These are phyloP conservation scores for Aristolochia californica DNA, from an alignment of 164 flowering plant genomes.

Conservation along the genomic window DNA sequence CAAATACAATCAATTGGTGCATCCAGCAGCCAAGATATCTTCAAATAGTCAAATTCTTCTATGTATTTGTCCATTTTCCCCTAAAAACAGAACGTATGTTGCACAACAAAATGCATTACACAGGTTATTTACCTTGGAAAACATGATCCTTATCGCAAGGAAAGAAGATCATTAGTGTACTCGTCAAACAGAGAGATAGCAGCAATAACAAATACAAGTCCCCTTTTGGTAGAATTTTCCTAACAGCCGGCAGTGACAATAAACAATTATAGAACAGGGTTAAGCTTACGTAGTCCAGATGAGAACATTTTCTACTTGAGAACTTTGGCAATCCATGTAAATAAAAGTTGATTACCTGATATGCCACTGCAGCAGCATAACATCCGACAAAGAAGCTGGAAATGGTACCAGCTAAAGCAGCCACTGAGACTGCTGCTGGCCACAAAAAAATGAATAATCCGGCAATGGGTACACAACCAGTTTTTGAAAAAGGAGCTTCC, in stretches of 20 bases:
- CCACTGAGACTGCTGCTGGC: constrained; percentile 23
- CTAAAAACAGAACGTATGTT: background rate
- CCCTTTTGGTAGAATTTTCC: constrained; percentile 32
- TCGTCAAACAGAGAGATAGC: constrained; percentile 27
- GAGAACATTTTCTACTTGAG: no score
- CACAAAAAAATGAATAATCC: constrained; percentile 28
- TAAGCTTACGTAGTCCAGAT: background rate
- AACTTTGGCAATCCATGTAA: background rate
- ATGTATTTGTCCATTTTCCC: no score
- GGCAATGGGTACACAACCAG: constrained; percentile 35
- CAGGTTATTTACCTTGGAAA: constrained; percentile 26
- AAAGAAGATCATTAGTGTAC: constrained; percentile 30
- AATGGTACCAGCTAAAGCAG: constrained; percentile 14
- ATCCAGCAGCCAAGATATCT: background rate
- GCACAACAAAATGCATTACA: background rate
- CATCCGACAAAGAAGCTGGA: constrained; percentile 25
- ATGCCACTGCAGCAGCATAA: constrained; percentile 29
- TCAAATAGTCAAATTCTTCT: background rate
- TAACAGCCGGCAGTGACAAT: background rate
- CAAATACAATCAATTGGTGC: constrained; percentile 8
- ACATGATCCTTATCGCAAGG: constrained; percentile 31
- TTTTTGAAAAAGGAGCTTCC: constrained; percentile 33
- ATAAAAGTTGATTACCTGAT: constrained; percentile 21
- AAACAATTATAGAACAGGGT: background rate
- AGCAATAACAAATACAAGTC: constrained; percentile 25